Percentiles rank a stretch among this genome's conserved stretches.
phyloP scores from a whole-genome alignment of 495 filamentous ascomycete genomes.

The Neurospora intermedia region DNA sequence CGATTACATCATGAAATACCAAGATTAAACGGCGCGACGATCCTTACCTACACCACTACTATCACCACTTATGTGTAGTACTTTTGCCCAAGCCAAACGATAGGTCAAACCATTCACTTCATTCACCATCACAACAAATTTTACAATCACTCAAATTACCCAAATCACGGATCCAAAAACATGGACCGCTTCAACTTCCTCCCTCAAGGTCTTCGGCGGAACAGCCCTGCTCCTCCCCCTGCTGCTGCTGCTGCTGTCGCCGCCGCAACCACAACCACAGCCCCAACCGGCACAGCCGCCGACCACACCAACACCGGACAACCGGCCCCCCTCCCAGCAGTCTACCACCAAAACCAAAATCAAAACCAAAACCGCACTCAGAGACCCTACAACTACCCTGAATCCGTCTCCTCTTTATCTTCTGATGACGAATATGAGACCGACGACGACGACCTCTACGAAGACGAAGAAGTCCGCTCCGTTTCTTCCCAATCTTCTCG shows the following conservation, averaged over 20 bases:
- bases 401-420: background rate
- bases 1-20: background rate
- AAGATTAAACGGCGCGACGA: background rate
- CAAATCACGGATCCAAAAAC: background rate
- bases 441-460: conserved; percentile 10
- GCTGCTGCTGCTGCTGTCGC: background rate
- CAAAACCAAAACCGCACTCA: background rate
- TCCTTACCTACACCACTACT: background rate
- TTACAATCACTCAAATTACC: background rate
- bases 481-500: background rate
- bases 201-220: background rate
- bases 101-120: background rate
- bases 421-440: background rate
- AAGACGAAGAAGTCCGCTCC: background rate
- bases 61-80: no score
- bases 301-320: background rate
- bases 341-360: background rate
- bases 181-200: conserved; percentile 26
- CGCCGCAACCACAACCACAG: background rate
- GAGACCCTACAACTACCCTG: background rate
- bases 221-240: background rate
- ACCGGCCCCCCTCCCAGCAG: background rate
- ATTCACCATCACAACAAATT: background rate
- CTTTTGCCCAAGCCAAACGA: no score
- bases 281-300: conserved; percentile 1